These are phyloP conservation scores for Monilinia fructicola DNA, from an alignment of 2,329 filamentous ascomycete genomes.

Conservation along the genomic window DNA sequence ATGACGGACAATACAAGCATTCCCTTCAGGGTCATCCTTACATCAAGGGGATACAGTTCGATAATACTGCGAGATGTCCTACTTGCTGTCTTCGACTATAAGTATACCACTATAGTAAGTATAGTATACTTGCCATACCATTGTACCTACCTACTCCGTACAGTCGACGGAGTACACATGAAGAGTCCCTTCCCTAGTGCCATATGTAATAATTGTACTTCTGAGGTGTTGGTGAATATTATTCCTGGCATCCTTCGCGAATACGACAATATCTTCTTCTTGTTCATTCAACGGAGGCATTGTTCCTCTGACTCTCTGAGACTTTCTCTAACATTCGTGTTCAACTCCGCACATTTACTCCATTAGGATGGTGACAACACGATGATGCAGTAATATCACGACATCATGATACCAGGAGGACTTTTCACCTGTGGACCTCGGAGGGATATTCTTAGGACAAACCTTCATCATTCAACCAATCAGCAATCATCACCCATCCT, in stretches of 20 bases:
- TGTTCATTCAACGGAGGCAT: neutral
- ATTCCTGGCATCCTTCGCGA: neutral
- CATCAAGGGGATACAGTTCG: neutral
- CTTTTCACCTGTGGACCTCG: neutral
- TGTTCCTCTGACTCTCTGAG: neutral
- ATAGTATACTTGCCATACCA: no score
- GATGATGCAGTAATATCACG: constrained; percentile 5
- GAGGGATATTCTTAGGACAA: neutral
- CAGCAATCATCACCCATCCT: neutral
- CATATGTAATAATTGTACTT: no score
- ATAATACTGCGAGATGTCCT: no score
- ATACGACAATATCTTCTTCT: neutral
- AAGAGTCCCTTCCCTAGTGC: neutral
- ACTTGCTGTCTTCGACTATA: no score
- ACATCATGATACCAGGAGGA: neutral
- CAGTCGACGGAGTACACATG: neutral
- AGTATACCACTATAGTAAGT: no score
- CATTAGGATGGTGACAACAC: neutral
- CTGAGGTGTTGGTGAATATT: no score
- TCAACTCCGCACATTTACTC: neutral
- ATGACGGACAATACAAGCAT: constrained; percentile 15
- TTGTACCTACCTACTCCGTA: no score
- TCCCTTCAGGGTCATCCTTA: neutral
- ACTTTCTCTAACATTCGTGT: neutral
- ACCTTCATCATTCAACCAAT: neutral